A percentile compares a stretch with the other conserved stretches of the same genome.
Conservation (phyloP, 75 land plant species). For the Picea sitchensis region DNA sequence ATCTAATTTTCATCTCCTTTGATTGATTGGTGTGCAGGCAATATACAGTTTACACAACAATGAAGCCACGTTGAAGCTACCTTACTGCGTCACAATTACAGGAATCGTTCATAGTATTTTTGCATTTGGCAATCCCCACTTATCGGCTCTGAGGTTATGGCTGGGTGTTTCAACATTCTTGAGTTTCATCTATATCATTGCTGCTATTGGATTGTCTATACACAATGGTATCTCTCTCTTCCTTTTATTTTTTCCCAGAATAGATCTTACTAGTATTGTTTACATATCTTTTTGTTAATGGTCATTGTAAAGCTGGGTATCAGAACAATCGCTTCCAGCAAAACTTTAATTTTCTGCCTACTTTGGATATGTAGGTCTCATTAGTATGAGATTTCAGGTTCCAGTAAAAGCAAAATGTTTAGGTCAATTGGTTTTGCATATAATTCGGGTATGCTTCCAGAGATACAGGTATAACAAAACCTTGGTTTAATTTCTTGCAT, state of each 20-base stretch:
- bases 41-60: background rate
- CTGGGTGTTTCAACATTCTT: background rate
- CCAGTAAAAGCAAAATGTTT: conserved; percentile 33
- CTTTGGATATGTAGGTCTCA: background rate
- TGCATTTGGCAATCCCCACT: background rate
- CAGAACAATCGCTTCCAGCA: background rate
- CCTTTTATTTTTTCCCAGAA: background rate
- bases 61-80: background rate
- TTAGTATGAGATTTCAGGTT: conserved; percentile 40
- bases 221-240: background rate
- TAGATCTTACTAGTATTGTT: background rate
- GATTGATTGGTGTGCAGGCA: background rate
- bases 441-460: background rate
- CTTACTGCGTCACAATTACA: background rate
- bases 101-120: background rate
- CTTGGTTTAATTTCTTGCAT: too few relatives aligned
- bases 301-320: background rate
- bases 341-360: background rate
- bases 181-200: background rate
- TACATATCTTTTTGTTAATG: background rate
- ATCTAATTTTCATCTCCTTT: too few relatives aligned
- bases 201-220: background rate
- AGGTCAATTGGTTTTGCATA: conserved; percentile 10
- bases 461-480: background rate
- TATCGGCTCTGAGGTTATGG: background rate